Conservation (phyloP, 192 early-diverging fungal genomes). For the Coemansia sp. region DNA sequence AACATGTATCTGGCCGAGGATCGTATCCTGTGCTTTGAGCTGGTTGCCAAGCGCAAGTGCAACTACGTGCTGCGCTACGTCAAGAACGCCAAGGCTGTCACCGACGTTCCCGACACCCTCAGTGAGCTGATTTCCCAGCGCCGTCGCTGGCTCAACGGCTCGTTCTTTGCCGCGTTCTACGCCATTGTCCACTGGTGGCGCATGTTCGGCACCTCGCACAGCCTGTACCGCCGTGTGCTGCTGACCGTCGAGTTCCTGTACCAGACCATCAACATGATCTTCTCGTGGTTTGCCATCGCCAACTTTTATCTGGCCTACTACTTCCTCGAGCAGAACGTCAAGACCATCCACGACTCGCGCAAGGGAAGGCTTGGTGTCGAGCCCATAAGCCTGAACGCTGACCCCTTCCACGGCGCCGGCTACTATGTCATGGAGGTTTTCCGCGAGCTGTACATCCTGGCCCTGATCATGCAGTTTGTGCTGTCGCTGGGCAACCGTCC, state of each 20-base stretch:
- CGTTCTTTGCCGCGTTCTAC: slow-evolving; percentile 91
- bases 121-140: slow-evolving; percentile 96
- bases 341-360: slow-evolving; percentile 37
- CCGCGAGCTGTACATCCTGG: slow-evolving; percentile 74
- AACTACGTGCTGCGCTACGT: slow-evolving; percentile 87
- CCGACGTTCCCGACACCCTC: slow-evolving; percentile 89
- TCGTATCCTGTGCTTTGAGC: slow-evolving; percentile 94
- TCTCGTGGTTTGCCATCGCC: slow-evolving; percentile 89
- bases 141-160: slow-evolving; percentile 95
- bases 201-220: slow-evolving; percentile 79
- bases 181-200: slow-evolving; percentile 74
- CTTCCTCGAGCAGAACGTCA: slow-evolving; percentile 68
- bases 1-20: slow-evolving; percentile 96
- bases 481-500: slow-evolving; percentile 94
- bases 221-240: slow-evolving; percentile 67
- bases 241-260: slow-evolving; percentile 80
- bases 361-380: slow-evolving; percentile 4
- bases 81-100: slow-evolving; percentile 82
- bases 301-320: slow-evolving; percentile 92
- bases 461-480: slow-evolving; percentile 82
- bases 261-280: slow-evolving; percentile 75
- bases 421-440: slow-evolving; percentile 64
- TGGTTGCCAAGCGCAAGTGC: slow-evolving; percentile 79
- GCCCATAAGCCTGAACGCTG: slow-evolving; percentile 47
- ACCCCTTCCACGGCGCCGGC: slow-evolving; percentile 66